Percentiles rank a stretch among this genome's conserved stretches.
phyloP scores from a whole-genome alignment of 441 rosid genomes.

The Populus hybrid region DNA sequence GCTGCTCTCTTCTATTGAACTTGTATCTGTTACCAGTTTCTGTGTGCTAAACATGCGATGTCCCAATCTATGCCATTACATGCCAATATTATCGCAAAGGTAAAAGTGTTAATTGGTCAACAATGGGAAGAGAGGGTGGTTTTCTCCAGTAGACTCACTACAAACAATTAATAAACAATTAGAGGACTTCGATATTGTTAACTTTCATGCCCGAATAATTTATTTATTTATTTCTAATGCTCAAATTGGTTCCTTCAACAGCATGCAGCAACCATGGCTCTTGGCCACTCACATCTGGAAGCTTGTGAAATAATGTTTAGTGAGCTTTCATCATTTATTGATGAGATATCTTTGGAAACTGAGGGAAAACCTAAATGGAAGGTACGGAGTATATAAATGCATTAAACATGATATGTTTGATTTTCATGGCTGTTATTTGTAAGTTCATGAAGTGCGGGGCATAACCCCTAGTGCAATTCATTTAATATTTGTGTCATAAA shows the following conservation, averaged over 20 bases:
- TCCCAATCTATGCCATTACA: not conserved
- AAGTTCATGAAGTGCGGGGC: not conserved
- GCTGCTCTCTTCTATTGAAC: not conserved
- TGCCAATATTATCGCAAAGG: not conserved
- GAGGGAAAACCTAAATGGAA: conserved; percentile 99
- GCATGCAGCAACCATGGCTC: conserved; percentile 99
- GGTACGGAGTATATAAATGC: conserved; percentile 41
- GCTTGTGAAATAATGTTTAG: conserved; percentile 96
- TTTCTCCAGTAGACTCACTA: not conserved
- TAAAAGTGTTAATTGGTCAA: not conserved
- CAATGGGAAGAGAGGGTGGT: not conserved
- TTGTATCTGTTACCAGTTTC: not conserved
- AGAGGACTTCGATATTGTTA: not conserved
- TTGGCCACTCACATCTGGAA: conserved; percentile 98
- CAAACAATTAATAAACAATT: no score
- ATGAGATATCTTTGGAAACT: conserved; percentile 91
- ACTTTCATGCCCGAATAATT: not conserved
- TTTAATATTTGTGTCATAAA: not conserved
- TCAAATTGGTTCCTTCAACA: conserved; percentile 33
- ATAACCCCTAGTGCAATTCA: not conserved
- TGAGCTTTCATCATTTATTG: conserved; percentile 90
- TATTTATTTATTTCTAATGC: conserved; percentile 18
- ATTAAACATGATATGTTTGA: not conserved
- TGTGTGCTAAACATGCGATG: not conserved
- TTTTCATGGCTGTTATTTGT: not conserved